Conservation (phyloP, 1,284 basidiomycete species). For the Coniferiporia weirii region DNA sequence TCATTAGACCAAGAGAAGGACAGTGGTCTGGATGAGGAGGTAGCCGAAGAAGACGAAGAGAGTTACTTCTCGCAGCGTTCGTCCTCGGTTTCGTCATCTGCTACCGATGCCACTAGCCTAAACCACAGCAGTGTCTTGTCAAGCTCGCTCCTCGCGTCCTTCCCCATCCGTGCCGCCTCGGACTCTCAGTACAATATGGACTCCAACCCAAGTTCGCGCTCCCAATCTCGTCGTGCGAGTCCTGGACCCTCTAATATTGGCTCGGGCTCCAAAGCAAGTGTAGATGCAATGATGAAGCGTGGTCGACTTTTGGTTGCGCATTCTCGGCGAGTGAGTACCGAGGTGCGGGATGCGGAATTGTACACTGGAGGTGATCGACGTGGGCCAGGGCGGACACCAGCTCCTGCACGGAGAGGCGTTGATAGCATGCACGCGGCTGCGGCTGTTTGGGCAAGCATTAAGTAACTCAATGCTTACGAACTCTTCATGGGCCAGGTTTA, state of each 20-base stretch:
- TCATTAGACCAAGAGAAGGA: conserved; percentile 16
- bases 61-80: conserved; percentile 11
- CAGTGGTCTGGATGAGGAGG: background rate
- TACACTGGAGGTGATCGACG: conserved; percentile 13
- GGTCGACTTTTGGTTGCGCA: conserved; percentile 5
- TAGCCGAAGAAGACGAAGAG: conserved; percentile 5
- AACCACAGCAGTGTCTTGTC: conserved; percentile 2
- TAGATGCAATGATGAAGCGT: conserved; percentile 10
- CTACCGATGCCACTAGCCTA: conserved; percentile 6
- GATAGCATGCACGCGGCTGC: background rate
- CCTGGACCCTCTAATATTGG: background rate
- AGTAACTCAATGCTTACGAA: too few relatives aligned
- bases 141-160: conserved; percentile 5
- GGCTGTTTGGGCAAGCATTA: background rate
- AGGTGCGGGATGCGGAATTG: background rate
- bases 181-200: conserved; percentile 3
- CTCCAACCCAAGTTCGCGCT: conserved; percentile 9
- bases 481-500: too few relatives aligned
- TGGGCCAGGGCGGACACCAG: conserved; percentile 13
- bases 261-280: background rate
- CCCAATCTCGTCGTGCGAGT: conserved; percentile 6
- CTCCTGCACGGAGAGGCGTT: background rate
- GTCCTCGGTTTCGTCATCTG: conserved; percentile 12
- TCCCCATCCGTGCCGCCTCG: conserved; percentile 9
- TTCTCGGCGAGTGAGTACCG: background rate